A percentile compares a stretch with the other conserved stretches of the same genome.
Conservation (phyloP, 352 stramenopile genomes). For the Globisporangium emineosum region DNA sequence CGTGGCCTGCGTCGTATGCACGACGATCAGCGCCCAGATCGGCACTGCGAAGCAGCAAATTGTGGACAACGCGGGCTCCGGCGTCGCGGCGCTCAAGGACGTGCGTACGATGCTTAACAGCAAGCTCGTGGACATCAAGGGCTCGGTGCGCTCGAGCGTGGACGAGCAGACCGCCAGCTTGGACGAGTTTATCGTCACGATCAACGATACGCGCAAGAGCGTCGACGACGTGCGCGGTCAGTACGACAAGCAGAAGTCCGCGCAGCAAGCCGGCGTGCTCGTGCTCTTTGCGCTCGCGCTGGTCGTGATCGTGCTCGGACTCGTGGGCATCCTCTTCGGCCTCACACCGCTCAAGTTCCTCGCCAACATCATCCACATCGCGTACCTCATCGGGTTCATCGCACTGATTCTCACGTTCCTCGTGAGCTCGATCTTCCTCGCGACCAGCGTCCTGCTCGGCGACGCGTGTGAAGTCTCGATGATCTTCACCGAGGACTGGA, state of each 20-base stretch:
- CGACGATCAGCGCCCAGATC: constrained; percentile 34
- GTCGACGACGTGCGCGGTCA: constrained; percentile 31
- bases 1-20: constrained; percentile 32
- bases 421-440: constrained; percentile 50
- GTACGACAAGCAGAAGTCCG: constrained; percentile 42
- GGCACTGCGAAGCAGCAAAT: constrained; percentile 29
- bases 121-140: constrained; percentile 36
- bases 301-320: constrained; percentile 45
- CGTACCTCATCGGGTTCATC: constrained; percentile 69
- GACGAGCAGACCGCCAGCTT: constrained; percentile 29
- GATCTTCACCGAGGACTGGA: constrained; percentile 57
- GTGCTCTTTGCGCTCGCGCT: constrained; percentile 54
- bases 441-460: constrained; percentile 49
- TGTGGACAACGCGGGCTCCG: constrained; percentile 29
- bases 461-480: constrained; percentile 56
- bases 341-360: constrained; percentile 57
- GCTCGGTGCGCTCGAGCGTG: constrained; percentile 35
- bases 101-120: constrained; percentile 33
- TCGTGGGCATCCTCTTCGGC: constrained; percentile 66
- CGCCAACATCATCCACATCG: constrained; percentile 71
- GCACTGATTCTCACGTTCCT: constrained; percentile 62
- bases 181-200: constrained; percentile 13
- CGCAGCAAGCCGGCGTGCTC: constrained; percentile 41
- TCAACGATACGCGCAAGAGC: constrained; percentile 28
- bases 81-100: constrained; percentile 28